phyloP scores from a whole-genome alignment of 495 filamentous ascomycete genomes.

The Tuber microsphaerosporum region DNA sequence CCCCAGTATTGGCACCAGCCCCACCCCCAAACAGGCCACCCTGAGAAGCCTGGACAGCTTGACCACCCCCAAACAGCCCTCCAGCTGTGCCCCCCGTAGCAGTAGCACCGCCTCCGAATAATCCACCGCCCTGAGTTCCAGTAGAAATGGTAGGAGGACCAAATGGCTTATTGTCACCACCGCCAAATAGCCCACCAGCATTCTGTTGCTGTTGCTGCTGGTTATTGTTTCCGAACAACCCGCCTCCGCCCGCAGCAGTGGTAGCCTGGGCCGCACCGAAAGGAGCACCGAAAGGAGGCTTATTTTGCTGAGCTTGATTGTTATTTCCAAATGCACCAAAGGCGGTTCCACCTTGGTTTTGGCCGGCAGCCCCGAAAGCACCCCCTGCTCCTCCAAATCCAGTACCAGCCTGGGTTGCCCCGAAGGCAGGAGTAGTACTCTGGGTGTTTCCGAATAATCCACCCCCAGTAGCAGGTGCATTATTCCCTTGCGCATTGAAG shows the following conservation, averaged over 20 bases:
- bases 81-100: slow-evolving; percentile 43
- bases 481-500: slow-evolving; percentile 53
- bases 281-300: slow-evolving; percentile 43
- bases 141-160: slow-evolving; percentile 37
- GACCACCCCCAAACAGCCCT: slow-evolving; percentile 49
- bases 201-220: slow-evolving; percentile 50
- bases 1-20: slow-evolving; percentile 46
- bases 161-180: slow-evolving; percentile 38
- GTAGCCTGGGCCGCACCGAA: slow-evolving; percentile 44
- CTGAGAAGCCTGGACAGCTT: slow-evolving; percentile 44
- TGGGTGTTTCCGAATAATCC: slow-evolving; percentile 49
- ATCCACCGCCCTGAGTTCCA: slow-evolving; percentile 40
- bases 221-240: slow-evolving; percentile 47
- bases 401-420: slow-evolving; percentile 22
- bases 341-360: slow-evolving; percentile 40
- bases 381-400: slow-evolving; percentile 41
- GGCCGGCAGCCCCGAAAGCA: slow-evolving; percentile 43
- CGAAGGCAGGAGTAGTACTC: slow-evolving; percentile 40
- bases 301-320: slow-evolving; percentile 41
- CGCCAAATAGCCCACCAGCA: slow-evolving; percentile 57
- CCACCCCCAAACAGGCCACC: slow-evolving; percentile 59
- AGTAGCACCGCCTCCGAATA: slow-evolving; percentile 39
- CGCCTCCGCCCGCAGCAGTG: slow-evolving; percentile 44
- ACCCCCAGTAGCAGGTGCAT: slow-evolving; percentile 39
- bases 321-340: slow-evolving; percentile 43